Evolutionary conservation across 345 rosid species (phyloP).

Genomic region (Eutrema heterophyllum): DNA sequence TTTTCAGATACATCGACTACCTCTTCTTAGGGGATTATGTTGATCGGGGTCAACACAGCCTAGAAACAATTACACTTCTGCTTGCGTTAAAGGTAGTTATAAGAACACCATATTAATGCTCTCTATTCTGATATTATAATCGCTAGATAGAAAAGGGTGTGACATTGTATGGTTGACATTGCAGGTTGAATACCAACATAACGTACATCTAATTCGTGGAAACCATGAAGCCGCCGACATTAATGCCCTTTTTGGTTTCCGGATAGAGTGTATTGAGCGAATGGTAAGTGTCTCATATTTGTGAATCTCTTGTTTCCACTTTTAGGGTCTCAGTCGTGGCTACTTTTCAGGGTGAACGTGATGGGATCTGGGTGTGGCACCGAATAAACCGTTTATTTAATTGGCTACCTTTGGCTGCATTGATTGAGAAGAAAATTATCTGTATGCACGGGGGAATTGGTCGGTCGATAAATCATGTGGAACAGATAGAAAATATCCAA

Average conservation of each 20-base stretch:
- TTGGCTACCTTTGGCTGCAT: conserved; percentile 96
- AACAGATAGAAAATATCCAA: conserved; percentile 91
- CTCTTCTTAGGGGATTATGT: conserved; percentile 99
- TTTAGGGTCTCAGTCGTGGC: conserved; percentile 23
- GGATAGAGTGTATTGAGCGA: conserved; percentile 97
- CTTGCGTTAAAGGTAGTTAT: conserved; percentile 88
- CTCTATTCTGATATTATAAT: neutral
- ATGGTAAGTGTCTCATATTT: conserved; percentile 53
- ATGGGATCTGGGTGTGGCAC: conserved; percentile 99
- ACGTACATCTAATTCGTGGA: conserved; percentile 93
- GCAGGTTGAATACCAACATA: conserved; percentile 88
- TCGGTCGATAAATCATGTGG: conserved; percentile 92
- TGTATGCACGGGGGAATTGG: conserved; percentile 99
- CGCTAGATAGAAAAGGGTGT: conserved; percentile 8
- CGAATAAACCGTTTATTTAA: conserved; percentile 93
- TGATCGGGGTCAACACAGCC: conserved; percentile 98
- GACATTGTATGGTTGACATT: conserved; percentile 22
- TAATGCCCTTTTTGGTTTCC: conserved; percentile 98
- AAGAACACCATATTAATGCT: neutral
- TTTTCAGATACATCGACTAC: conserved; percentile 89
- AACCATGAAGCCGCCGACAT: conserved; percentile 99
- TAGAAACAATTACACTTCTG: conserved; percentile 88
- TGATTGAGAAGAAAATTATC: conserved; percentile 91
- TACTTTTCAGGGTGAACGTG: conserved; percentile 84
- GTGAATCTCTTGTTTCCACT: conserved; percentile 16